Percentiles rank a stretch among this genome's conserved stretches.
Conservation (phyloP, 768 basidiomycete genomes). For the Pulveroboletus sp. region DNA sequence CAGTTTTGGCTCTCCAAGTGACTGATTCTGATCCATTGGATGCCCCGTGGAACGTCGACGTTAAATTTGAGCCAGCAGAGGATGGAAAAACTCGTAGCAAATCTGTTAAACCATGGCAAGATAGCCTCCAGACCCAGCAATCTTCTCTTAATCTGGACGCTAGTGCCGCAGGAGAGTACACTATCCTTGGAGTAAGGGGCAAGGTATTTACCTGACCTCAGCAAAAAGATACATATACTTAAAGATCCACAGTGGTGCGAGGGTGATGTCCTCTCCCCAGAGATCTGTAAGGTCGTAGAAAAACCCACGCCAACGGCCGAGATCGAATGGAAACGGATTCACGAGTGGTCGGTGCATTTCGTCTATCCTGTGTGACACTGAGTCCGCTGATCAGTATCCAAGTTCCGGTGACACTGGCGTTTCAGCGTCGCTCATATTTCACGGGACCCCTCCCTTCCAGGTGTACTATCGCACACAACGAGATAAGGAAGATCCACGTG, state of each 20-base stretch:
- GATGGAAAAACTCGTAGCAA: constrained; percentile 37
- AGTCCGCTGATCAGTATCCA: neutral
- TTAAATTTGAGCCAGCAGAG: constrained; percentile 55
- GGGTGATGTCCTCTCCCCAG: constrained; percentile 81
- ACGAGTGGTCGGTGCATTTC: constrained; percentile 65
- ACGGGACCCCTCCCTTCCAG: constrained; percentile 85
- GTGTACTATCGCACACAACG: constrained; percentile 74
- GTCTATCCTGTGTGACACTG: constrained; percentile 2
- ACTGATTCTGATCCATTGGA: constrained; percentile 56
- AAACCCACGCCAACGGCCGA: constrained; percentile 75
- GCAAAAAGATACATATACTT: neutral
- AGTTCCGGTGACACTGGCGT: constrained; percentile 92
- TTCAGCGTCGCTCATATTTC: constrained; percentile 77
- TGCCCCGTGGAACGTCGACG: constrained; percentile 60
- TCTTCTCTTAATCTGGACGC: constrained; percentile 47
- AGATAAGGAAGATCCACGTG: constrained; percentile 58
- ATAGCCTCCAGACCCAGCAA: constrained; percentile 49
- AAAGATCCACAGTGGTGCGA: constrained; percentile 52
- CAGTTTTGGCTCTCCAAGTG: constrained; percentile 49
- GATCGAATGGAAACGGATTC: constrained; percentile 84
- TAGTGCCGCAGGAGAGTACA: constrained; percentile 71
- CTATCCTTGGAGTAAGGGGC: constrained; percentile 64
- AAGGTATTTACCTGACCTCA: constrained; percentile 36
- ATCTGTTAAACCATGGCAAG: constrained; percentile 56
- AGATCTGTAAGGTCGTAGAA: constrained; percentile 71